Evolutionary conservation across 2,329 filamentous ascomycete genomes (phyloP).

Genomic region (Dactylellina drechsleri): DNA sequence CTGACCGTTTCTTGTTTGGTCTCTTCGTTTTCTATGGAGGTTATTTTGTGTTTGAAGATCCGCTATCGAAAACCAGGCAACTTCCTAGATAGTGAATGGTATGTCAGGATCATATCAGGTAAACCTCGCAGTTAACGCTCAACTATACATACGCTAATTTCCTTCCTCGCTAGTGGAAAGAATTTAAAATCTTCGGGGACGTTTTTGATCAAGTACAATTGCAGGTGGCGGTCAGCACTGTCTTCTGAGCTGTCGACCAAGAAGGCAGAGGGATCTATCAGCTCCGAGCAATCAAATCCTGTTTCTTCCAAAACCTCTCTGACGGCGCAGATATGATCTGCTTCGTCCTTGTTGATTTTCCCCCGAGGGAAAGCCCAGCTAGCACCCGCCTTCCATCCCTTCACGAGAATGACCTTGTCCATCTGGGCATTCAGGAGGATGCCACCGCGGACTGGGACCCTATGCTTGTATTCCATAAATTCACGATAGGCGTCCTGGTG

Average conservation of each 20-base stretch:
- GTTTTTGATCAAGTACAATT: slow-evolving; percentile 89
- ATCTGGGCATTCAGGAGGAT: slow-evolving; percentile 93
- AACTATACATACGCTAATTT: slow-evolving; percentile 73
- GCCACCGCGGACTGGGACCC: slow-evolving; percentile 91
- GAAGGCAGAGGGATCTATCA: slow-evolving; percentile 75
- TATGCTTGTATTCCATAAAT: slow-evolving; percentile 92
- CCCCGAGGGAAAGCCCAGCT: slow-evolving; percentile 97
- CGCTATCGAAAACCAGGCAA: slow-evolving; percentile 46
- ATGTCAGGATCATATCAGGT: slow-evolving; percentile 24
- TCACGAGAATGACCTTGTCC: slow-evolving; percentile 92
- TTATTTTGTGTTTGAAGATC: slow-evolving; percentile 44
- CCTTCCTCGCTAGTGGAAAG: slow-evolving; percentile 89
- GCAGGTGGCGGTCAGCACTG: slow-evolving; percentile 80
- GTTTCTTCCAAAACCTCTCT: slow-evolving; percentile 97
- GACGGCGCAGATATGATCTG: slow-evolving; percentile 90
- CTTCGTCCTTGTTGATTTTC: slow-evolving; percentile 98
- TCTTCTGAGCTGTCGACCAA: slow-evolving; percentile 75
- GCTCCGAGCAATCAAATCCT: slow-evolving; percentile 83
- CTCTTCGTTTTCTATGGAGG: slow-evolving; percentile 31
- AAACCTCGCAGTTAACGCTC: background rate
- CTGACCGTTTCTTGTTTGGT: slow-evolving; percentile 75
- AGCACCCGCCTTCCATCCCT: slow-evolving; percentile 96
- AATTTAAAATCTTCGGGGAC: slow-evolving; percentile 88
- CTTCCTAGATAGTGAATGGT: slow-evolving; percentile 19
- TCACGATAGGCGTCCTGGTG: slow-evolving; percentile 85